Base-by-base conservation (phyloP, 2,329 filamentous ascomycete species). In the Teratosphaeria viscida region DNA sequence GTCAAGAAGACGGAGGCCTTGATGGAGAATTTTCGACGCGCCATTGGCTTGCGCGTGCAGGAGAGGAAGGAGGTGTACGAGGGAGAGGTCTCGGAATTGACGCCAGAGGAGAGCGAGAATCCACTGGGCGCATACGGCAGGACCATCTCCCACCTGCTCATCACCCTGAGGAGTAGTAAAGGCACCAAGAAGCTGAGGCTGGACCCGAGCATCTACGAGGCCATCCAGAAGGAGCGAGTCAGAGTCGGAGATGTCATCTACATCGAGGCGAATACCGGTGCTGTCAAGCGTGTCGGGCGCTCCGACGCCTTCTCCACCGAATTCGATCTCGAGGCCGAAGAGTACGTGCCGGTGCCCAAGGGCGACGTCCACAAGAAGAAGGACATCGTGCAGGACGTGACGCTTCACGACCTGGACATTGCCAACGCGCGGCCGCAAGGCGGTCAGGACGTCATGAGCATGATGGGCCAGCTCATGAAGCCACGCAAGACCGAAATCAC, bases 381-480 rank as follows among this genome's bases (percentile, higher is more conserved):
- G 81, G 94, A 99, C 77, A 95, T 99, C 67, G 94, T 99, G 39
- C 94, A 99, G 75, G 94, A 99, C 71, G 94, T 99, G 63, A 96
- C 94, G 54, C 82, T 99, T 64, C 94, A 99, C 75, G 94, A 99
- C 72, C 81, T 99, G 59, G 94, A 99, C 71, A 88, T 97, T 63
- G 94, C 94, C 65, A 99, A 99, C 71, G 89, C 94, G 14, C 82
- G 92, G 69, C 94, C 94, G 4, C 91, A 97, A 78, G 94, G 94
- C 57, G 94, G 94, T 53, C 94, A 99, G 80, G 94, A 99, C 75
- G 95, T 99, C 66, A 97, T 99, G 92, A 96, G 92, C 79, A 97
- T 99, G 94, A 97, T 99, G 92, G 94, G 94, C 69, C 94, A 99
- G 77, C 79, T 99, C 71, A 96, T 97, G 91, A 97, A 97, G 82